These are phyloP conservation scores for Mortierella antarctica DNA, from an alignment of 192 early-diverging fungal species.

Conservation along the genomic window DNA sequence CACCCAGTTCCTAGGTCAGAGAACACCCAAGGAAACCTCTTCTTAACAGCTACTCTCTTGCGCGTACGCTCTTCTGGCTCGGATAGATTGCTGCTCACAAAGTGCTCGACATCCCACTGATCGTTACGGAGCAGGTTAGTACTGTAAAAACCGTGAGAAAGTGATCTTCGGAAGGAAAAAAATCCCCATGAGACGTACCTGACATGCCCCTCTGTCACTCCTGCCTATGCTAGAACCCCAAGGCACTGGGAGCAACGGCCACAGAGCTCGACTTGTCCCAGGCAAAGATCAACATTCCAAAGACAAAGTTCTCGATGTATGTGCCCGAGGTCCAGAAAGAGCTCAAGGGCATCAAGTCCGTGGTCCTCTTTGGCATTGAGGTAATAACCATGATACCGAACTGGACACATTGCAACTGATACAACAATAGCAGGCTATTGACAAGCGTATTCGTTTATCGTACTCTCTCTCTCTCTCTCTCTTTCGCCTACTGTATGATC, in stretches of 20 bases:
- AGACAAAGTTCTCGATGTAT: conserved; percentile 93
- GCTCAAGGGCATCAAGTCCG: conserved; percentile 69
- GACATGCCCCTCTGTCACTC: neutral
- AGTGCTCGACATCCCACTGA: conserved; percentile 82
- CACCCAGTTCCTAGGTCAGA: too few relatives aligned
- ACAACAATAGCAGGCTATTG: too few relatives aligned
- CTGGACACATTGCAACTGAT: neutral
- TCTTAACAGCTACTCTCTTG: too few relatives aligned
- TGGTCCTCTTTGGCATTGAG: conserved; percentile 93
- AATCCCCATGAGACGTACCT: neutral
- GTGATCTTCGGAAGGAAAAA: neutral
- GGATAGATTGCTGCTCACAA: conserved; percentile 74
- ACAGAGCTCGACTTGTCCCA: conserved; percentile 77
- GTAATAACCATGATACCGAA: conserved; percentile 39
- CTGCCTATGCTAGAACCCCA: conserved; percentile 52
- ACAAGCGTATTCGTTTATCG: too few relatives aligned
- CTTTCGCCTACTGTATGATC: neutral
- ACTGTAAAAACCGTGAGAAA: conserved; percentile 24
- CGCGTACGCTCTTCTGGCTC: too few relatives aligned
- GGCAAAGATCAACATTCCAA: conserved; percentile 70
- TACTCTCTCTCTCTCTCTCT: neutral
- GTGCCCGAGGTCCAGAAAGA: conserved; percentile 67
- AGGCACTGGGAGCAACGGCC: conserved; percentile 79
- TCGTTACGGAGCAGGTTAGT: conserved; percentile 90
- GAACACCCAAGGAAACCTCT: too few relatives aligned